Evolutionary conservation across 306 rosid genomes (phyloP), one percentile per base, ranked within the genome.

Genomic region (Prunus campanulata): DNA sequence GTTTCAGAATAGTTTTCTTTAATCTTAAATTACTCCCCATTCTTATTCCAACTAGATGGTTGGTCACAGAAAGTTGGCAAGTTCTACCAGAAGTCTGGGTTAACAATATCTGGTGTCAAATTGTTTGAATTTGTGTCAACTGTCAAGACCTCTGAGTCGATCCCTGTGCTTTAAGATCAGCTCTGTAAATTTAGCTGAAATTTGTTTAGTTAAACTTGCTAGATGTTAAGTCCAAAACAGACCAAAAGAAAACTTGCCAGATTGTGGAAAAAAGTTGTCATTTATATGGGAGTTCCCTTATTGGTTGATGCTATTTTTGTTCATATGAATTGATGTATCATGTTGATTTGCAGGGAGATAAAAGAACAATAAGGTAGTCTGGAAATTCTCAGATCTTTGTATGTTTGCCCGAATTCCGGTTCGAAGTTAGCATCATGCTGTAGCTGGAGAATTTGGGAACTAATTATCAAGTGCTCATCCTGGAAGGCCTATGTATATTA

Each of bases 401-500:
- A 57, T 61, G 14, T 20, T 62, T 50, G n/a, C 74, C 81, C 0
- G 0, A 48, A 25, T 68, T 44, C 48, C 20, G 2, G 27, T 51
- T 68, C 14, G 22, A 32, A 68, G 66, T 32, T 25, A 25, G 57
- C 22, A 6, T 57, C 49, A 25, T 29, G 74, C 59, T 68, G 66
- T 39, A 4, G 22, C 7, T 55, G 68, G 68, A 52, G 24, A 67
- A 64, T 16, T 47, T 59, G 55, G 66, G 39, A 51, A 75, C n/a
- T 39, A 32, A 20, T 20, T 47, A 15, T 56, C 25, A 20, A 30
- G 62, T 66, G 76, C 71, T 51, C 82, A 59, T n/a, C 39, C 62
- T 14, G 30, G 73, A 61, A 62, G 64, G 72, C 79, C 30, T 50
- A 7, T 66, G 76, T 66, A 66, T 46, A 57, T 66, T 67, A 57